Evolutionary conservation across 2,329 filamentous ascomycete species (phyloP).

Genomic region (Aspergillus udagawae): DNA sequence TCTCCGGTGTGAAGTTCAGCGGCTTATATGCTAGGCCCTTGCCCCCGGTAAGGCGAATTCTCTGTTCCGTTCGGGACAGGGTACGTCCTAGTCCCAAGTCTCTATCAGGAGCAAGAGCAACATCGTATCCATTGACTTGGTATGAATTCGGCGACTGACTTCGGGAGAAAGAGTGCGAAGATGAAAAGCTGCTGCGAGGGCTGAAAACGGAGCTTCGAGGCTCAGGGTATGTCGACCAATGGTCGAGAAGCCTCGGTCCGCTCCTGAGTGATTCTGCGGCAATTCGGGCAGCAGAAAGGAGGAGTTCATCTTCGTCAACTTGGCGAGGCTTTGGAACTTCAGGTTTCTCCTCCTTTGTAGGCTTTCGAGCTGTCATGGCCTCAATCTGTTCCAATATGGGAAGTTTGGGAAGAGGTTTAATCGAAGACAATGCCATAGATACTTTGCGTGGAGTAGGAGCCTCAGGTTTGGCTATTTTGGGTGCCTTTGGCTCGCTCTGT

Average conservation of each 20-base stretch:
- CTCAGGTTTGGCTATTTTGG: conserved; percentile 21
- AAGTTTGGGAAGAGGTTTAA: conserved; percentile 29
- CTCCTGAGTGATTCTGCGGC: conserved; percentile 37
- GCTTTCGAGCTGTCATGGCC: conserved; percentile 23
- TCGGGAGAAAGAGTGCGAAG: conserved; percentile 19
- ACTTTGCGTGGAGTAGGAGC: conserved; percentile 14
- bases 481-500: conserved; percentile 19
- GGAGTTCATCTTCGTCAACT: conserved; percentile 41
- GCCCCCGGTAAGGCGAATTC: conserved; percentile 41
- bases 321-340: conserved; percentile 20
- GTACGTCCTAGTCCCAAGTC: conserved; percentile 36
- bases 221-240: conserved; percentile 18
- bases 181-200: conserved; percentile 23
- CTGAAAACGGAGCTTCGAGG: conserved; percentile 24
- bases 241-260: conserved; percentile 31
- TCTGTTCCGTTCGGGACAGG: conserved; percentile 42
- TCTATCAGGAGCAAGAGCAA: conserved; percentile 37
- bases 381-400: conserved; percentile 33
- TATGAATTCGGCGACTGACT: conserved; percentile 29
- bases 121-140: conserved; percentile 37
- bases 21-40: conserved; percentile 42
- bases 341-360: conserved; percentile 15
- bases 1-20: conserved; percentile 25
- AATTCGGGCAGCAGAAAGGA: conserved; percentile 39
- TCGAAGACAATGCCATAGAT: conserved; percentile 28